Evolutionary conservation across 495 filamentous ascomycete species (phyloP).

Genomic region (Choiromyces venosus): DNA sequence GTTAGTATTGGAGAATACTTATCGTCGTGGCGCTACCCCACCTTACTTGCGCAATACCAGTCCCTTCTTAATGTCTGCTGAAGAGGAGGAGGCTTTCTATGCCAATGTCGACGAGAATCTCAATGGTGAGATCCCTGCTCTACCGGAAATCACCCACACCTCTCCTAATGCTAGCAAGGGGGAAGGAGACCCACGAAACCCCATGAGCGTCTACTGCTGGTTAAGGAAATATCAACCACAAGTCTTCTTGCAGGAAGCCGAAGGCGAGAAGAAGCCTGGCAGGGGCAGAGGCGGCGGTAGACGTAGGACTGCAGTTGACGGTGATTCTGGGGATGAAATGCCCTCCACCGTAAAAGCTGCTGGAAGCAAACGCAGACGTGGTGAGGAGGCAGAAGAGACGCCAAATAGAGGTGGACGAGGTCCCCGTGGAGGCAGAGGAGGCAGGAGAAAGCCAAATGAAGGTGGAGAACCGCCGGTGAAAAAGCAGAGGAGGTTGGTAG

Average conservation of each 20-base stretch:
- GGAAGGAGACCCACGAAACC: slow-evolving; percentile 67
- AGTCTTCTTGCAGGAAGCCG: slow-evolving; percentile 76
- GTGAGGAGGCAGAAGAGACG: slow-evolving; percentile 20
- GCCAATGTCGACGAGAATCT: slow-evolving; percentile 63
- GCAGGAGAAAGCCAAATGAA: slow-evolving; percentile 27
- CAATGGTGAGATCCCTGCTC: slow-evolving; percentile 48
- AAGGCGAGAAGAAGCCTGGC: slow-evolving; percentile 58
- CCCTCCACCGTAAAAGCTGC: not conserved
- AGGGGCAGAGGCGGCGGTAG: slow-evolving; percentile 46
- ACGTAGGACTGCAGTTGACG: slow-evolving; percentile 31
- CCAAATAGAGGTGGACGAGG: slow-evolving; percentile 27
- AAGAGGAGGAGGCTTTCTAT: slow-evolving; percentile 77
- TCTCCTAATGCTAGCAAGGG: slow-evolving; percentile 31
- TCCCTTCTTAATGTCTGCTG: slow-evolving; percentile 54
- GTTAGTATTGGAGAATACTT: slow-evolving; percentile 22
- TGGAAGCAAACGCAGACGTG: slow-evolving; percentile 16
- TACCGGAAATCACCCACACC: slow-evolving; percentile 42
- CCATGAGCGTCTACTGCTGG: slow-evolving; percentile 86
- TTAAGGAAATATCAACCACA: slow-evolving; percentile 74
- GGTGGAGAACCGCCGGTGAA: slow-evolving; percentile 38
- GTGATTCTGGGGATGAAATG: slow-evolving; percentile 37
- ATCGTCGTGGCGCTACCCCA: slow-evolving; percentile 36
- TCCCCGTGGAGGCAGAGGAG: slow-evolving; percentile 29
- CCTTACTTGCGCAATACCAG: slow-evolving; percentile 36
- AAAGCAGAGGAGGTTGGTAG: slow-evolving; percentile 42